phyloP scores from a whole-genome alignment of 75 land plant genomes.

The Sequoia sempervirens region DNA sequence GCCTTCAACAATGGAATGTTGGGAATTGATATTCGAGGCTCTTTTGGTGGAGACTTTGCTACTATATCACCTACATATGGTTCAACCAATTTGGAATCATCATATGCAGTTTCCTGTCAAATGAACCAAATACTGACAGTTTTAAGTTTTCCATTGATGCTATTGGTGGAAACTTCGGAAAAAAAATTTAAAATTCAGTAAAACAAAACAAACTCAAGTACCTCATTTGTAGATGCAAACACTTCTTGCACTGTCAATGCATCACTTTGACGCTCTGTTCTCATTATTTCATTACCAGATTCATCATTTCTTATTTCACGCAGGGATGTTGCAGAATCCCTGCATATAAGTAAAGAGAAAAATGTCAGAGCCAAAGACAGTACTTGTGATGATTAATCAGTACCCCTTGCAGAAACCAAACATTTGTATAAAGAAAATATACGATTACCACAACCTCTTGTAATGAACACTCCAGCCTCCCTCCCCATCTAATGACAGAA shows the following conservation, averaged over 20 bases:
- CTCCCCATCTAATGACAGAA: conserved; percentile 99
- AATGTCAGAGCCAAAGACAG: background rate
- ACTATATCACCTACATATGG: conserved; percentile 61
- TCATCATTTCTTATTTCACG: background rate
- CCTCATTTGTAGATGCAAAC: conserved; percentile 46
- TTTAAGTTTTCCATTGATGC: background rate
- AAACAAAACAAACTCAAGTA: conserved; percentile 11
- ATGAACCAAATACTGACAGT: background rate
- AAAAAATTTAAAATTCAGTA: background rate
- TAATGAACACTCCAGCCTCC: conserved; percentile 87
- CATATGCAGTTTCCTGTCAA: conserved; percentile 29
- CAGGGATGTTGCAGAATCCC: conserved; percentile 2
- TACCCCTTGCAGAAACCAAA: background rate
- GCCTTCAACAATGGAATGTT: conserved; percentile 57
- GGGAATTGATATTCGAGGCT: conserved; percentile 31
- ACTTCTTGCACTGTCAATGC: conserved; percentile 74
- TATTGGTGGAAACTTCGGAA: background rate
- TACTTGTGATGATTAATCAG: background rate
- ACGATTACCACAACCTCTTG: conserved; percentile 43
- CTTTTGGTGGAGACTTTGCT: conserved; percentile 60
- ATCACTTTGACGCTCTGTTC: conserved; percentile 65
- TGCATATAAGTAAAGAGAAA: background rate
- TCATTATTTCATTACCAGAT: conserved; percentile 15
- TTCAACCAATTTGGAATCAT: conserved; percentile 39
- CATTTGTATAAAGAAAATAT: background rate